Base-by-base conservation (phyloP, 441 rosid species). In the Melastoma candidum region DNA sequence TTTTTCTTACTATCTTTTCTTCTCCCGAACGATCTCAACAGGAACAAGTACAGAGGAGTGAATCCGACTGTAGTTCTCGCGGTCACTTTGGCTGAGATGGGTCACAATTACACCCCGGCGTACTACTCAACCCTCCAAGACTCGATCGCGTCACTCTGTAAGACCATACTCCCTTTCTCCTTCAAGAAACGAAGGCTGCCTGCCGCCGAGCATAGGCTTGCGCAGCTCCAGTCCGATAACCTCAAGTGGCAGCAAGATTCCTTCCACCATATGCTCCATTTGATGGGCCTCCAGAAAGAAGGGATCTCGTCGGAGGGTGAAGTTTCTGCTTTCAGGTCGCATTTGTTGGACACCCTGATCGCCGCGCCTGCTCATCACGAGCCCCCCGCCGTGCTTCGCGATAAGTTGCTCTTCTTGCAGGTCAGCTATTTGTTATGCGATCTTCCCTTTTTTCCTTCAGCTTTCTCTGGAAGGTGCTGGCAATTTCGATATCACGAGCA, bases 211-310 rank as follows among this genome's bases (percentile, higher is more conserved):
- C 80, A 69, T 56, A 69, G 66, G 65, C 77, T 78, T 6, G 71
- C 80, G 4, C 79, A 74, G 79, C 63, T 76, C 29, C 94, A 85
- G 45, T 80, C 85, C 26, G 83, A 85, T 50, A 85, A 80, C 69
- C 74, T 85, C 29, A 85, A 80, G 68, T 85, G 94, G 87, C 94
- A 82, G 75, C 94, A 85, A 51, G 83, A 85, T 50, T 85, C 87
- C 3, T 85, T 68, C 73, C 87, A 80, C 65, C 89, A 78, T 71
- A 85, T 85, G 60, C 61, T 82, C 65, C 82, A 85, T 46, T 52
- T 85, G 69, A 82, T 80, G 72, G 94, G 82, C 1, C 71, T 82
- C 26, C 77, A 78, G 45, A 77, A 75, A 59, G 90, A 82, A 68
- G 90, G 82, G 60, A 82, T 85, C 49, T 46, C 82, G 44, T 71